Base-by-base conservation (phyloP, 129 eudicot species). In the Solidago caesia region DNA sequence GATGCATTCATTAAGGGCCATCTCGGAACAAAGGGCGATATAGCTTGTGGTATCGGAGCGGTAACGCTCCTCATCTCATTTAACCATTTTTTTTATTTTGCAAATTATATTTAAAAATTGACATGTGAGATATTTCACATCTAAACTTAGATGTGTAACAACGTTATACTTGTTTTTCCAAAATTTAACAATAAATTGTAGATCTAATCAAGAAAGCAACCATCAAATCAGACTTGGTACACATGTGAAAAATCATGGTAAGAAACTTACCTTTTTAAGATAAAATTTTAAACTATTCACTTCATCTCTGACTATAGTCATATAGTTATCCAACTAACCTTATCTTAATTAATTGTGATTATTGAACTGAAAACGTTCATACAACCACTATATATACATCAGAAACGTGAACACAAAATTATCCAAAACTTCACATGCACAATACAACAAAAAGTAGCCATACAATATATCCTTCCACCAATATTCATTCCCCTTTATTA, bases 391-490 rank as follows among this genome's bases (percentile, higher is more conserved):
- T 77, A 68, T 64, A 70, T 68, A 73, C 87, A 68, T 52, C 63
- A 72, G 72, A 79, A 52, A 79, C 85, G 43, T 80, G 85, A 82
- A 70, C 21, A 61, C 44, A 67, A 29, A 33, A 67, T 79, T 70
- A 66, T 73, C 62, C 66, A 26, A 39, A 43, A 47, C 82, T 85
- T 79, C 87, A 84, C 96, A 86, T 85, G 93, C 89, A 77, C 84
- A 44, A 65, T 77, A 79, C 71, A 82, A 81, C 86, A 78, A 79
- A 86, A 82, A 70, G 21, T 45, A 47, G 44, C 80, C 80, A 33
- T 33, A 33, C 39, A 21, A 21, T 21, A 21, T 21, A 15, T 62
- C 62, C 60, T 67, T 56, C 49, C 41, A 46, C 74, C 77, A 73
- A 52, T 47, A 58, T 59, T 44, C 80, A 56, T 75, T 45, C 77